Evolutionary conservation across 306 rosid species (phyloP).

Genomic region (Arachis hypogaea): DNA sequence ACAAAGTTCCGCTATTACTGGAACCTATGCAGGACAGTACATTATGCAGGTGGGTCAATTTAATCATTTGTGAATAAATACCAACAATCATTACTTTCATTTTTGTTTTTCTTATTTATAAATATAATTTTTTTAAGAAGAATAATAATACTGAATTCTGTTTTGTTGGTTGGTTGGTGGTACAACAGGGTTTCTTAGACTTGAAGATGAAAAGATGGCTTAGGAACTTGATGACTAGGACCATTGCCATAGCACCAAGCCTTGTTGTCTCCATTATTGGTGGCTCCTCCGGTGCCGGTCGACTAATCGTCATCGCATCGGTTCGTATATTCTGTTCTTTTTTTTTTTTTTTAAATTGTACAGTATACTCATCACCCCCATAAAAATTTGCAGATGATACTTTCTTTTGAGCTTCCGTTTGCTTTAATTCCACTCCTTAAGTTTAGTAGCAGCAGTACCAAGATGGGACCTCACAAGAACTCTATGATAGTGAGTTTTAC

Average conservation of each 20-base stretch:
- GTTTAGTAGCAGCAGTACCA: constrained; percentile 74
- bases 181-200: constrained; percentile 78
- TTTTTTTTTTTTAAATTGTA: too few species aligned
- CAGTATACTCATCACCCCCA: too few species aligned
- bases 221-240: constrained; percentile 74
- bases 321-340: constrained; percentile 43
- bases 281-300: constrained; percentile 53
- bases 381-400: constrained; percentile 70
- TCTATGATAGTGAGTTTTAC: constrained; percentile 43
- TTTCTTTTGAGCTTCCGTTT: constrained; percentile 88
- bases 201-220: constrained; percentile 77
- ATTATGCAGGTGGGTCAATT: constrained; percentile 77
- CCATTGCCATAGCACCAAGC: constrained; percentile 85
- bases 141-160: constrained; percentile 10
- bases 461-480: constrained; percentile 96
- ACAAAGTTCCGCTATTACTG: constrained; percentile 91
- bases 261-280: constrained; percentile 78
- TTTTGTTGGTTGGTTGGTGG: constrained; percentile 26
- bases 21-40: constrained; percentile 88
- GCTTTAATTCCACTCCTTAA: constrained; percentile 90
- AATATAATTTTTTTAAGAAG: not conserved
- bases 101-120: not conserved
- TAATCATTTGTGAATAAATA: not conserved
- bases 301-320: constrained; percentile 67
- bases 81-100: not conserved